These are phyloP conservation scores for Tricharina praecox DNA, from an alignment of 495 filamentous ascomycete species.

Conservation along the genomic window DNA sequence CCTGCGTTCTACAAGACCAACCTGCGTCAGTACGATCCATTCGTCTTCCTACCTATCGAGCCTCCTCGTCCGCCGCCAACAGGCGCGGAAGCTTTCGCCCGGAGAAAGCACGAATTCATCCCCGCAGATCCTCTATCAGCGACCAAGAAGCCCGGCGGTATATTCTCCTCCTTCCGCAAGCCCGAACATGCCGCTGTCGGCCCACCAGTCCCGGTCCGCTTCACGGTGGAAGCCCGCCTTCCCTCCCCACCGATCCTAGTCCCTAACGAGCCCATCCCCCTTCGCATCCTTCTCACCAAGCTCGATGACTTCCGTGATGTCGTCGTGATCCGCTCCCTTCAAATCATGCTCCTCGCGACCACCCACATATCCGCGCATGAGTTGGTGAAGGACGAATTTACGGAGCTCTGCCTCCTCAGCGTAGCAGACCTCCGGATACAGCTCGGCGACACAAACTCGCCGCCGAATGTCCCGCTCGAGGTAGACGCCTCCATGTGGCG, in stretches of 20 bases:
- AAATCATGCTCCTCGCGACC: constrained; percentile 62
- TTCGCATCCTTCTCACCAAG: constrained; percentile 63
- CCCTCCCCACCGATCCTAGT: constrained; percentile 80
- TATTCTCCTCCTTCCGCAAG: constrained; percentile 32
- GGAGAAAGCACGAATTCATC: constrained; percentile 60
- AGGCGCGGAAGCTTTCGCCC: constrained; percentile 65
- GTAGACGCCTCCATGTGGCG: constrained; percentile 56
- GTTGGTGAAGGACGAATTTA: constrained; percentile 48
- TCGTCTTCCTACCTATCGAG: constrained; percentile 88
- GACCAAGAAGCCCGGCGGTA: constrained; percentile 33
- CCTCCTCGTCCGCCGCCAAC: constrained; percentile 52
- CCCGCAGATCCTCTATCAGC: constrained; percentile 25
- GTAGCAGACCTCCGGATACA: constrained; percentile 7
- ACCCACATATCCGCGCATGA: constrained; percentile 65
- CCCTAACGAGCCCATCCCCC: constrained; percentile 67
- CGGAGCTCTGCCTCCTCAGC: constrained; percentile 8
- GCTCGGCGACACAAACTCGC: constrained; percentile 30
- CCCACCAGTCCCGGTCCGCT: constrained; percentile 19
- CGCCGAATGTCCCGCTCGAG: constrained; percentile 45
- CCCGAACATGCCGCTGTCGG: constrained; percentile 12
- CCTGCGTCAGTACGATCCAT: constrained; percentile 32
- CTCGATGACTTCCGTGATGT: constrained; percentile 44
- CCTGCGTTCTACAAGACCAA: constrained; percentile 23
- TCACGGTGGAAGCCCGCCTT: constrained; percentile 61
- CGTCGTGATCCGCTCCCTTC: constrained; percentile 58